These are phyloP conservation scores for Penicillium sp. DNA, from an alignment of 2,329 filamentous ascomycete species.

Conservation along the genomic window DNA sequence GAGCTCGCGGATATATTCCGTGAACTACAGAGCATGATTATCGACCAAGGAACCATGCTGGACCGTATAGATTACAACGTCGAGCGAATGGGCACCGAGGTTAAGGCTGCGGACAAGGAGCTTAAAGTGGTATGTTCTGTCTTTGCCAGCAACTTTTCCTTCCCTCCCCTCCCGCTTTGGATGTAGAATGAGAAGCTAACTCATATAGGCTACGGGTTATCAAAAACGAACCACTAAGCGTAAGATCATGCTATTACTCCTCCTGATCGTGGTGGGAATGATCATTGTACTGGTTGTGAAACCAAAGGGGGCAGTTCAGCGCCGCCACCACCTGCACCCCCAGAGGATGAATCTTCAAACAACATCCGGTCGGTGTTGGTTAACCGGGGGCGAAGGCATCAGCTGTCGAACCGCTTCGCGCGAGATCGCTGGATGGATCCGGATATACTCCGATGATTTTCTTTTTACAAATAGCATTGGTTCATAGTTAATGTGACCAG, in stretches of 20 bases:
- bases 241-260: slow-evolving; percentile 85
- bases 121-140: slow-evolving; percentile 63
- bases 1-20: slow-evolving; percentile 95
- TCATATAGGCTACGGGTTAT: slow-evolving; percentile 70
- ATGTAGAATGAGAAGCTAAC: slow-evolving; percentile 1
- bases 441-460: slow-evolving; percentile 34
- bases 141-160: not conserved
- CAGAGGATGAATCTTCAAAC: slow-evolving; percentile 25
- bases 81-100: slow-evolving; percentile 88
- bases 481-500: slow-evolving; percentile 9
- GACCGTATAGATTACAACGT: slow-evolving; percentile 98
- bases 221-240: slow-evolving; percentile 85
- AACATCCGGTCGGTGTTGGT: slow-evolving; percentile 22
- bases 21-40: slow-evolving; percentile 92
- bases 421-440: slow-evolving; percentile 36
- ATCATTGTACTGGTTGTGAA: slow-evolving; percentile 82
- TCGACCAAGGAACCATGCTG: slow-evolving; percentile 85
- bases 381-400: slow-evolving; percentile 23
- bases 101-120: slow-evolving; percentile 90
- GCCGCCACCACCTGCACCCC: slow-evolving; percentile 17
- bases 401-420: slow-evolving; percentile 22
- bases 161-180: not conserved
- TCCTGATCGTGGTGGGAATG: slow-evolving; percentile 79
- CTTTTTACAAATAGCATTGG: slow-evolving; percentile 18
- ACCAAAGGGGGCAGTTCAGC: slow-evolving; percentile 54